Percentiles rank a stretch among this genome's conserved stretches.
phyloP scores from a whole-genome alignment of 345 rosid species.

The Salix udensis region DNA sequence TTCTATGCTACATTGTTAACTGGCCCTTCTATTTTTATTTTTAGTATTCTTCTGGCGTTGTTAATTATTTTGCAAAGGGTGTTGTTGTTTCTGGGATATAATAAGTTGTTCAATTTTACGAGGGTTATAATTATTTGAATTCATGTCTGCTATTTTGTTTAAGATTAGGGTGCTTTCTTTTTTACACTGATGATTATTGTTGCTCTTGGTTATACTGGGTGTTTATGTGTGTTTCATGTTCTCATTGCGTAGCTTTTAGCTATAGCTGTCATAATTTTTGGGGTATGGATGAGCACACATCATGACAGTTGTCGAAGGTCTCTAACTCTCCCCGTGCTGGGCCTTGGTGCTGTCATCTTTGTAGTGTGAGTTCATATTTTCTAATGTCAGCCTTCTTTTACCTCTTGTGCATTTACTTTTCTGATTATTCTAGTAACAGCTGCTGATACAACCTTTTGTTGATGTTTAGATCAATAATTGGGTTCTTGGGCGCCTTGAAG shows the following conservation, averaged over 20 bases:
- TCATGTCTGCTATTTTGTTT: background rate
- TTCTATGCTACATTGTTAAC: background rate
- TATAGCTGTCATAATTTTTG: constrained; percentile 62
- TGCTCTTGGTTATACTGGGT: background rate
- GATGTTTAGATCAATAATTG: constrained; percentile 69
- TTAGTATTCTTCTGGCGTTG: background rate
- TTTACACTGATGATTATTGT: background rate
- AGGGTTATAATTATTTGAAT: background rate
- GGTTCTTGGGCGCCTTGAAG: constrained; percentile 90
- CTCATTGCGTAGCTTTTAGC: constrained; percentile 66
- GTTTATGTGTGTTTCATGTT: background rate
- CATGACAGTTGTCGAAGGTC: constrained; percentile 79
- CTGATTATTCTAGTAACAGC: background rate
- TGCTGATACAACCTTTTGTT: background rate
- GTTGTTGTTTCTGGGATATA: constrained; percentile 9
- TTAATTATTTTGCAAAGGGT: constrained; percentile 7
- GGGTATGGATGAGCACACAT: constrained; percentile 96
- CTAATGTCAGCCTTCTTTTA: background rate
- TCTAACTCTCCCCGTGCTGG: constrained; percentile 78
- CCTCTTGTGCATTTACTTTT: background rate
- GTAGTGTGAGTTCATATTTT: constrained; percentile 46
- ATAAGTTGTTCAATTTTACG: background rate
- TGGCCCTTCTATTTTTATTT: background rate
- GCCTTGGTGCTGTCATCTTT: constrained; percentile 76
- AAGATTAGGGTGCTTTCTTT: background rate